Conservation (phyloP, 805 yeast species). For the Yamadazyma paraphyllophila region DNA sequence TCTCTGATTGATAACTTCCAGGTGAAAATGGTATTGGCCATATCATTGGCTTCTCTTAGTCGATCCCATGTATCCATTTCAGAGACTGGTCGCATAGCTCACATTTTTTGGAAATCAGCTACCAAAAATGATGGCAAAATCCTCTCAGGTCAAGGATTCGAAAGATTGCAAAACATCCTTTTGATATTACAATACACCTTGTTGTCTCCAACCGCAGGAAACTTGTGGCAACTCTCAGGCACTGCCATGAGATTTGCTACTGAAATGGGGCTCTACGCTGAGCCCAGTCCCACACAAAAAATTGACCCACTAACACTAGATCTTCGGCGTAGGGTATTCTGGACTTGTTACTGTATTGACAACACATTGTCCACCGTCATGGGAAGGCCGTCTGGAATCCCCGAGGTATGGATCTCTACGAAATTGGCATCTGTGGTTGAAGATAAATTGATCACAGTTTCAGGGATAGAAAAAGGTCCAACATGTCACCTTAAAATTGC, state of each 20-base stretch:
- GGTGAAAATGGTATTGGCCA: conserved; percentile 14
- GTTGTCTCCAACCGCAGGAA: conserved; percentile 15
- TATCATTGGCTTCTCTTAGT: conserved; percentile 13
- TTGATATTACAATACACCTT: conserved; percentile 13
- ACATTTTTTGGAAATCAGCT: conserved; percentile 15
- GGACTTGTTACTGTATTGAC: conserved; percentile 15
- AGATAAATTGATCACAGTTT: conserved; percentile 11
- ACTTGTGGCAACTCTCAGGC: conserved; percentile 16
- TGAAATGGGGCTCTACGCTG: conserved; percentile 15
- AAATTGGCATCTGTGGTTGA: conserved; percentile 12
- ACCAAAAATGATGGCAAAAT: conserved; percentile 5
- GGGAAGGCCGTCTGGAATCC: conserved; percentile 13
- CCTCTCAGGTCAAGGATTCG: conserved; percentile 11
- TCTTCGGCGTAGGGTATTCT: conserved; percentile 13
- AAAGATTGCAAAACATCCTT: conserved; percentile 12
- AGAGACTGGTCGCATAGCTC: conserved; percentile 13
- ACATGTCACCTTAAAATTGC: conserved; percentile 14
- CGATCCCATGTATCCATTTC: conserved; percentile 13
- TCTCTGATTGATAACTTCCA: conserved; percentile 11
- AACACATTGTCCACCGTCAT: conserved; percentile 12
- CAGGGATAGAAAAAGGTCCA: conserved; percentile 11
- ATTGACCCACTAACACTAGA: conserved; percentile 13
- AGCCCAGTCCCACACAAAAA: conserved; percentile 11
- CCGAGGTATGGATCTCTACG: conserved; percentile 14
- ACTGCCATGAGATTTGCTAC: conserved; percentile 15